Conservation (phyloP, 2,329 filamentous ascomycete genomes). For the Colletotrichum theobromicola region DNA sequence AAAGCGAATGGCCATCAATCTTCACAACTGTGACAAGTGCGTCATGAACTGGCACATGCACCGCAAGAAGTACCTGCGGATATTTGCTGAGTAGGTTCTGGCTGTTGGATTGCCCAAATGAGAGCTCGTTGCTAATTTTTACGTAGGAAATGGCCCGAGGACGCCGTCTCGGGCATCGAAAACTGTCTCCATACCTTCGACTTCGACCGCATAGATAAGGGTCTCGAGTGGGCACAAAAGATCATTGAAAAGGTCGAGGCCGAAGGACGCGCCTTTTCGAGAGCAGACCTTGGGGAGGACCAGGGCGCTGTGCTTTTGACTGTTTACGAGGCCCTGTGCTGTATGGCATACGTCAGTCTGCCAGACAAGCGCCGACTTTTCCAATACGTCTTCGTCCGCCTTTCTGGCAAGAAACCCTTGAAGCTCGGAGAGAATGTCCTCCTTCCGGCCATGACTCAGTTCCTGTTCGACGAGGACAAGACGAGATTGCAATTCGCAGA, state of each 20-base stretch:
- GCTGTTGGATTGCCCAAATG: background rate
- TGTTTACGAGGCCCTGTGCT: slow-evolving; percentile 89
- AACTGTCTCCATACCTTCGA: slow-evolving; percentile 65
- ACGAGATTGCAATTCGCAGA: slow-evolving; percentile 71
- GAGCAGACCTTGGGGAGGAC: slow-evolving; percentile 49
- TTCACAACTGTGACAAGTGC: slow-evolving; percentile 72
- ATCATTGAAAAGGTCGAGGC: slow-evolving; percentile 59
- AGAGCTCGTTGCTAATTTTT: slow-evolving; percentile 23
- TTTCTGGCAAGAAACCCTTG: slow-evolving; percentile 80
- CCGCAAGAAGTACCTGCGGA: slow-evolving; percentile 66
- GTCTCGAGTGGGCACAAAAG: slow-evolving; percentile 60
- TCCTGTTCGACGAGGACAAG: slow-evolving; percentile 78
- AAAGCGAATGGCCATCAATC: slow-evolving; percentile 58
- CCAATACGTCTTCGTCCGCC: slow-evolving; percentile 80
- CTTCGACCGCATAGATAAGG: slow-evolving; percentile 64
- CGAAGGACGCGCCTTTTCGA: slow-evolving; percentile 50
- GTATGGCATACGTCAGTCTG: slow-evolving; percentile 74
- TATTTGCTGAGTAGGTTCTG: slow-evolving; percentile 61
- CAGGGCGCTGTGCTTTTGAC: slow-evolving; percentile 72
- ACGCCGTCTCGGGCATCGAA: slow-evolving; percentile 56
- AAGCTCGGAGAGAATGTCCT: slow-evolving; percentile 75
- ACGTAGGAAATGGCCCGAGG: slow-evolving; percentile 51
- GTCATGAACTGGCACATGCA: slow-evolving; percentile 77
- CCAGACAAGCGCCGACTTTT: slow-evolving; percentile 65
- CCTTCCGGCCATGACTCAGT: slow-evolving; percentile 82